A percentile compares a stretch with the other conserved stretches of the same genome.
Conservation (phyloP, 805 yeast species). For the Starmerella stigmatis region DNA sequence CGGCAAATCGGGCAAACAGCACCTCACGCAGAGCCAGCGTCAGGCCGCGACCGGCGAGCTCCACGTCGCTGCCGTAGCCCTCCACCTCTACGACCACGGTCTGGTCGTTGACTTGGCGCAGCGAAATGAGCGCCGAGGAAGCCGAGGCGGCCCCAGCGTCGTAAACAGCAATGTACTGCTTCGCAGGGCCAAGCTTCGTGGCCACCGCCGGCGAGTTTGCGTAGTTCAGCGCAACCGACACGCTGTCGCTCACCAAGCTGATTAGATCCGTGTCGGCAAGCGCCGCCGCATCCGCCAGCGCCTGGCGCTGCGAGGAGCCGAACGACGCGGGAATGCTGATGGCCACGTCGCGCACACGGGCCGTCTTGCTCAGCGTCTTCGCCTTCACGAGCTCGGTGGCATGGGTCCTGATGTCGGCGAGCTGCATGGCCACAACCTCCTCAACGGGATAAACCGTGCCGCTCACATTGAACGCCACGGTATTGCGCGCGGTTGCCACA, state of each 20-base stretch:
- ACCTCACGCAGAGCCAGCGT: constrained; percentile 56
- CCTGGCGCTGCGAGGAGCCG: constrained; percentile 52
- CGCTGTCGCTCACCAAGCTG: constrained; percentile 75
- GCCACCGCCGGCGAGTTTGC: constrained; percentile 41
- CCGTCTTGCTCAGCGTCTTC: constrained; percentile 36
- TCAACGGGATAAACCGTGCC: constrained; percentile 50
- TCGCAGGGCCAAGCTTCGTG: constrained; percentile 35
- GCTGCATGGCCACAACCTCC: constrained; percentile 75
- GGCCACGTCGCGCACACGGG: constrained; percentile 50
- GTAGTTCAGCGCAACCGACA: constrained; percentile 81
- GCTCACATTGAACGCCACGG: constrained; percentile 48
- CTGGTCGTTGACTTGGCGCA: constrained; percentile 20
- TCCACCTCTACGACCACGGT: constrained; percentile 46
- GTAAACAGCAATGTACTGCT: constrained; percentile 58
- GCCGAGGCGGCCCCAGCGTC: constrained; percentile 94
- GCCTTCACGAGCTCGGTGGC: constrained; percentile 52
- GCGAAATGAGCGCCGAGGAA: constrained; percentile 61
- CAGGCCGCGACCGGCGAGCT: constrained; percentile 65
- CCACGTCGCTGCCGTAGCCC: constrained; percentile 58
- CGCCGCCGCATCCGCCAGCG: constrained; percentile 60
- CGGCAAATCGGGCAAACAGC: constrained; percentile 48
- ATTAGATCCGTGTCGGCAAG: constrained; percentile 57
- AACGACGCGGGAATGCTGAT: constrained; percentile 70
- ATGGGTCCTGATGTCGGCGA: constrained; percentile 53
- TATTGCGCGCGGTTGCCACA: constrained; percentile 37